Evolutionary conservation across 2,329 filamentous ascomycete species (phyloP).

Genomic region (Ploettnerulaceae sp.): DNA sequence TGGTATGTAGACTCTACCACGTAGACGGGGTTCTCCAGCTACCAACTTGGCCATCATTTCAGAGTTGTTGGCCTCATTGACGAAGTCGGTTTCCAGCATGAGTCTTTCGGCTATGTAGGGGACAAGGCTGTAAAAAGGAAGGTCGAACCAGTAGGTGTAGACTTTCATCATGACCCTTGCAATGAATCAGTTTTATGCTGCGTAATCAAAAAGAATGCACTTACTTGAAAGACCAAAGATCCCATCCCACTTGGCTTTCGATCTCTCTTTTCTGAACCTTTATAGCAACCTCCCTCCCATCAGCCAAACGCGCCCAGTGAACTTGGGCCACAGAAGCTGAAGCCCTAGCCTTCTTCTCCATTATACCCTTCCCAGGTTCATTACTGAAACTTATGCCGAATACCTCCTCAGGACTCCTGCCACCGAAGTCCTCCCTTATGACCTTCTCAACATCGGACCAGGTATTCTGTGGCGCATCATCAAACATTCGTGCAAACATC

Average conservation of each 20-base stretch:
- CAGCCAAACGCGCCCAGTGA: conserved; percentile 81
- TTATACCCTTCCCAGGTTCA: conserved; percentile 56
- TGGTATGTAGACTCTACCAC: conserved; percentile 81
- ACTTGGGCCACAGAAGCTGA: conserved; percentile 91
- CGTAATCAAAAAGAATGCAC: neutral
- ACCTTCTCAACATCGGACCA: conserved; percentile 85
- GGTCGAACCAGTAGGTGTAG: conserved; percentile 83
- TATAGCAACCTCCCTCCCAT: conserved; percentile 88
- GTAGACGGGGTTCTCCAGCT: conserved; percentile 67
- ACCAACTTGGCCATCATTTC: conserved; percentile 78
- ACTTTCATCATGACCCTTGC: conserved; percentile 69
- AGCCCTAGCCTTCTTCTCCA: conserved; percentile 65
- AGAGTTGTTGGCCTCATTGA: conserved; percentile 85
- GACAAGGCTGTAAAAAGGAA: conserved; percentile 87
- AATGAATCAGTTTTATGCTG: neutral
- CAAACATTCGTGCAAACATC: conserved; percentile 97
- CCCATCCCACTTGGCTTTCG: conserved; percentile 83
- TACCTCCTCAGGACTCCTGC: conserved; percentile 76
- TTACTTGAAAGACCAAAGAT: conserved; percentile 60
- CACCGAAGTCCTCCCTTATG: conserved; percentile 84
- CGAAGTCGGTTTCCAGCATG: conserved; percentile 88
- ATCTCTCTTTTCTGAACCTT: conserved; percentile 98
- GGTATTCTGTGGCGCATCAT: conserved; percentile 89
- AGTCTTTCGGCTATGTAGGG: conserved; percentile 93
- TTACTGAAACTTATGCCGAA: conserved; percentile 83